These are phyloP conservation scores for Tardiomyces blankii DNA, from an alignment of 1,139 yeast genomes.

Conservation along the genomic window DNA sequence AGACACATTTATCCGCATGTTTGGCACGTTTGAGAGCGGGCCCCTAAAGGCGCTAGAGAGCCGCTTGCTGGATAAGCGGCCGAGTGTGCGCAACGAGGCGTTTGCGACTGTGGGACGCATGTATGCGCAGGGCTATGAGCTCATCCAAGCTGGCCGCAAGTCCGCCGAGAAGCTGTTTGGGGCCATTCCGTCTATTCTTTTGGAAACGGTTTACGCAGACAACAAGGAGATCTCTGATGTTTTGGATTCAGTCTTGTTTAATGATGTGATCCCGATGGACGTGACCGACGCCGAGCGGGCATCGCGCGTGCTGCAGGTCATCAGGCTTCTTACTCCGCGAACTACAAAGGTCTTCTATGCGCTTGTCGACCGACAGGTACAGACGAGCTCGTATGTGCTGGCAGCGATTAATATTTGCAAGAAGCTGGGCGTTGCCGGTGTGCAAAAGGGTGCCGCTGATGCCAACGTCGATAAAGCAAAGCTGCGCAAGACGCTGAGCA, in stretches of 20 bases:
- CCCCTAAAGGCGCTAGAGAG: background rate
- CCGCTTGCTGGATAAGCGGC: background rate
- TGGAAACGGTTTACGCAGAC: conserved; percentile 66
- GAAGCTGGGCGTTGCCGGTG: conserved; percentile 7
- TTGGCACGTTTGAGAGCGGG: background rate
- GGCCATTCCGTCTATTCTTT: conserved; percentile 50
- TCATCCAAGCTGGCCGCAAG: background rate
- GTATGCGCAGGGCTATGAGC: conserved; percentile 28
- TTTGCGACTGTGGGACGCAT: conserved; percentile 45
- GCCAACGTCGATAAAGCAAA: conserved; percentile 43
- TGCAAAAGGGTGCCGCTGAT: background rate
- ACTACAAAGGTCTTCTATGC: conserved; percentile 59
- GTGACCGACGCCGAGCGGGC: conserved; percentile 41
- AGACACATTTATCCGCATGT: background rate
- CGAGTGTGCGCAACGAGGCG: conserved; percentile 49
- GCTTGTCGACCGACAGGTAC: conserved; percentile 49
- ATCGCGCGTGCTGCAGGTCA: conserved; percentile 39
- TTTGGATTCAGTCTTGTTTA: conserved; percentile 54
- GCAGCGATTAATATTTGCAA: conserved; percentile 5
- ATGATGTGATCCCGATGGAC: conserved; percentile 47
- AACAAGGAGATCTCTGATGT: conserved; percentile 56
- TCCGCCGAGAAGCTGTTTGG: background rate
- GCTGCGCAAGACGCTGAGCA: conserved; percentile 39
- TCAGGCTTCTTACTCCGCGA: conserved; percentile 41
- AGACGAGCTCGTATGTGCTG: background rate